phyloP scores from a whole-genome alignment of 441 rosid genomes.

The Populus hybrid region DNA sequence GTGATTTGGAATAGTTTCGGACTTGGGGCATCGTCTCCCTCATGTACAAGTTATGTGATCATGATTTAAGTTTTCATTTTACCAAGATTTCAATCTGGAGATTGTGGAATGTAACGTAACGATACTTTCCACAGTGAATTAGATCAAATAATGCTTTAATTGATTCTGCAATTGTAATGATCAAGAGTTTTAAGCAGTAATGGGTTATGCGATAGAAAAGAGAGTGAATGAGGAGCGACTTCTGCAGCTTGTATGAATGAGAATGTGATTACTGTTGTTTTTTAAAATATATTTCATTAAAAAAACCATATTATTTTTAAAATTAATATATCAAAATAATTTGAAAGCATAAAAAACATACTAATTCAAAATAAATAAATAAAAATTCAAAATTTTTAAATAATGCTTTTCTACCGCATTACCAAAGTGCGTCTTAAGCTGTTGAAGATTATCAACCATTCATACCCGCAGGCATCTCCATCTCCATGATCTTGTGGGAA shows the following conservation, averaged over 20 bases:
- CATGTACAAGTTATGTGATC: slow-evolving; percentile 1
- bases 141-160: not conserved
- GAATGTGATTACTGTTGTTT: too few relatives aligned
- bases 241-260: too few relatives aligned
- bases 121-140: not conserved
- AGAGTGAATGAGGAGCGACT: not conserved
- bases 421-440: too few relatives aligned
- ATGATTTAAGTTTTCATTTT: not conserved
- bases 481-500: not conserved
- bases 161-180: not conserved
- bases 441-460: too few relatives aligned
- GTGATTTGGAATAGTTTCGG: not conserved
- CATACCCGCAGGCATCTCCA: not conserved
- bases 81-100: not conserved
- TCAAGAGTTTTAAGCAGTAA: not conserved
- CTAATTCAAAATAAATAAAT: too few relatives aligned
- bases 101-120: not conserved
- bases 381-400: too few relatives aligned
- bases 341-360: too few relatives aligned
- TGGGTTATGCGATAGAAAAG: not conserved
- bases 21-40: not conserved
- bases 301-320: too few relatives aligned
- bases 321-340: too few relatives aligned
- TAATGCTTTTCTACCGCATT: too few relatives aligned
- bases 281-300: too few relatives aligned